Base-by-base conservation (phyloP, 2,329 filamentous ascomycete genomes). In the Alternaria infectoria region DNA sequence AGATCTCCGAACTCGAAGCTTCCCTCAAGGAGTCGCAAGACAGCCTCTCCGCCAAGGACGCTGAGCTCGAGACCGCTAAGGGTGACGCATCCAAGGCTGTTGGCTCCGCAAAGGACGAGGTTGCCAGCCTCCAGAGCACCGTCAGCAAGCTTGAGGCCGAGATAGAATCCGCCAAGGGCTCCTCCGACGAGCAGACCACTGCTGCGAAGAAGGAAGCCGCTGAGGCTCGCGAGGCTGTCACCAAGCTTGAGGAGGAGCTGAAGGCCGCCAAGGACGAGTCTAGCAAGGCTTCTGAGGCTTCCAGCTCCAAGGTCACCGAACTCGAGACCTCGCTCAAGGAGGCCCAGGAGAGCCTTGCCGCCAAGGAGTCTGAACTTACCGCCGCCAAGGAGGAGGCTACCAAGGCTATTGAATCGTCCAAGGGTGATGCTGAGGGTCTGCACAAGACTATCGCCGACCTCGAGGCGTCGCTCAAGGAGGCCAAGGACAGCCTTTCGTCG, bases 1-100 rank as follows among this genome's bases (percentile, higher is more conserved):
- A 76, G 62, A 68, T 77, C 19, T 46, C 71, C 19, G 74, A 76
- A 49, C 69, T 77, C 11, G 74, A 77, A 44, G 56, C 55, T 4
- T 71, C 74, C 13, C 61, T 74, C 8, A 70, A 72, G 57, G 69
- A 67, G 28, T 59, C 70, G 8, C 63, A 74, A 45, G 73, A 72
- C 9, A 67, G 50, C 32, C 63, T 74, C 15, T 59, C 66, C 9
- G 66, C 67, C 3, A 74, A 74, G 59, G 64, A 71, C 21, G 67
- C 67, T 52, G 75, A 74, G 44, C 52, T 74, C 6, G 30, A 65
- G 51, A 56, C 69, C 17, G 62, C 50, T 11, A 68, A 65, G 54
- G 68, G 62, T 21, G 67, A 72, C 26, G 67, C 59, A 11, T 50
- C 64, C 57, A 69, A 61, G 55, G 65, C 65, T 17, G 57, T 66